Evolutionary conservation across 2,329 filamentous ascomycete genomes (phyloP), one percentile per base, ranked within the genome.

Genomic region (Bipolaris victoriae): DNA sequence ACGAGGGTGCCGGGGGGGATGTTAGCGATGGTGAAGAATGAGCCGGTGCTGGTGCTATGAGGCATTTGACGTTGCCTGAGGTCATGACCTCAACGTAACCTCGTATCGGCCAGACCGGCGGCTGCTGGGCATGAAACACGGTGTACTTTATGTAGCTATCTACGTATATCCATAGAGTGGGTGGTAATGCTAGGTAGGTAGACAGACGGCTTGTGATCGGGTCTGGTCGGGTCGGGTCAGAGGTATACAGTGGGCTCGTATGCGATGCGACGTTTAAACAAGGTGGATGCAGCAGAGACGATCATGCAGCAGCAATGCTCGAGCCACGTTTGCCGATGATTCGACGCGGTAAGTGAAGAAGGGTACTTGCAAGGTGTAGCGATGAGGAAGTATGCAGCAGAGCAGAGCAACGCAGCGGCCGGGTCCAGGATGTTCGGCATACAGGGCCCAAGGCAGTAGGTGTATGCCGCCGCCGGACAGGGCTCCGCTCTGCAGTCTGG

Each of bases 291-390:
- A 51, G 41, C 53, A 5, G 45, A 52, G 58, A 47, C 55, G 62
- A 67, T 67, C 52, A 55, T 59, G 52, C 47, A 57, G 47, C 41
- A 29, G 45, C 16, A 41, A 41, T 55, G 57, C 49, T 58, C 49
- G 60, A 56, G 57, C 56, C 63, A 67, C 41, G 55, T 57, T 55
- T 47, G 33, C 49, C 47, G 20, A 52, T 69, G 66, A 67, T 67
- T 69, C 56, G 63, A 58, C 50, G 49, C 48, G 55, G 55, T 44
- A 60, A 37, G 39, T 44, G 35, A 15, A 39, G 39, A 46, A 46
- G 47, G 57, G 49, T 59, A 62, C 22, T 24, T 24, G 22, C 56
- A 55, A 49, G 58, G 53, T 58, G 53, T 55, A 54, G 57, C 55
- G 59, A 58, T 37, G 26, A 53, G 43, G 59, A 51, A 48, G 52